Evolutionary conservation across 768 basidiomycete genomes (phyloP).

Genomic region (Chalciporus chontae): DNA sequence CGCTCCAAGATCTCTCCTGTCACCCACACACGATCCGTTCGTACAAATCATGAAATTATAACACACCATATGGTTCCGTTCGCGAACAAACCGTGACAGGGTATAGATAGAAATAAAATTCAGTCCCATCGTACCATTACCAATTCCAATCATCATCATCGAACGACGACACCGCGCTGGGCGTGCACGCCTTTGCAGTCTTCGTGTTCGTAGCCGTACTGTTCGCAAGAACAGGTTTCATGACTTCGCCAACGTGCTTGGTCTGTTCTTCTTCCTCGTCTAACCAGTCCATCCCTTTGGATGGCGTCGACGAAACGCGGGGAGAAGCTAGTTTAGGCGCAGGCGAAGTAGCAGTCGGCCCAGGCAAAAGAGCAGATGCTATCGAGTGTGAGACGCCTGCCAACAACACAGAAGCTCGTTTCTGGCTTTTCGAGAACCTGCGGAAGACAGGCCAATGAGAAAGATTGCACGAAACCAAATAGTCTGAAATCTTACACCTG

Average conservation of each 20-base stretch:
- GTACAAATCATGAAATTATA: too few species aligned
- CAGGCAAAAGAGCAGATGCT: slow-evolving; percentile 43
- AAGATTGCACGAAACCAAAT: neutral
- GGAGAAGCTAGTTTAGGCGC: slow-evolving; percentile 5
- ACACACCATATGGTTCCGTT: too few species aligned
- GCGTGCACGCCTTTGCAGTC: neutral
- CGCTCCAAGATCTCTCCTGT: too few species aligned
- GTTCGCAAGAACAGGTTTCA: slow-evolving; percentile 28
- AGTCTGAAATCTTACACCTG: slow-evolving; percentile 41
- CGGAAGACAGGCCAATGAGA: neutral
- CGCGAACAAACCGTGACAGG: neutral
- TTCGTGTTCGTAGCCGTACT: slow-evolving; percentile 1
- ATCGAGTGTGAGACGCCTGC: slow-evolving; percentile 62
- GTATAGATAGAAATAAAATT: neutral
- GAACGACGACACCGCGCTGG: slow-evolving; percentile 11
- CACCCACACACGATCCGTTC: too few species aligned
- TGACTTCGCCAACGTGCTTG: slow-evolving; percentile 12
- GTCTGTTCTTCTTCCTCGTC: slow-evolving; percentile 36
- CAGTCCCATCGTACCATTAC: slow-evolving; percentile 30
- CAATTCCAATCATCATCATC: slow-evolving; percentile 63
- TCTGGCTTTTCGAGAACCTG: slow-evolving; percentile 66
- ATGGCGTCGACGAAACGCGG: slow-evolving; percentile 2
- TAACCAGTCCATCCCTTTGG: slow-evolving; percentile 18
- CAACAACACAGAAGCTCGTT: slow-evolving; percentile 63
- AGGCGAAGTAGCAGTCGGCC: slow-evolving; percentile 32